A percentile compares a stretch with the other conserved stretches of the same genome.
phyloP scores from a whole-genome alignment of 352 stramenopile genomes.

The Phytophthora melonis region DNA sequence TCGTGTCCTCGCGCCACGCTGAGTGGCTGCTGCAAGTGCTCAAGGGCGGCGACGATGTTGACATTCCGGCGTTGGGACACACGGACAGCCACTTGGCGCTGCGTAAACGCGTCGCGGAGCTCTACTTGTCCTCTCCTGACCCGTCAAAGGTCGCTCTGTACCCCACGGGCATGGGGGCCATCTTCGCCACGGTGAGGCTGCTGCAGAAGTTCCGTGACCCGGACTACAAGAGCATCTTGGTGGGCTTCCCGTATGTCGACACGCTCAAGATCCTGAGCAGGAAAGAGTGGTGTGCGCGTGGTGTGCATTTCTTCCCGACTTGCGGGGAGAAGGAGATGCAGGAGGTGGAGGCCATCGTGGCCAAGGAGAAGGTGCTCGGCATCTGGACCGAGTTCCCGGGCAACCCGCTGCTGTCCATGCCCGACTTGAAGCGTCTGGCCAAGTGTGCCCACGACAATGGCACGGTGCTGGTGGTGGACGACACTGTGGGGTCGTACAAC shows the following conservation, averaged over 20 bases:
- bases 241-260: constrained; percentile 95
- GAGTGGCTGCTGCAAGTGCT: constrained; percentile 66
- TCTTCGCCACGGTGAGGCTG: constrained; percentile 86
- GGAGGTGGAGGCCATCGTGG: constrained; percentile 73
- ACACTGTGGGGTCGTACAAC: constrained; percentile 93
- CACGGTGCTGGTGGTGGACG: constrained; percentile 91
- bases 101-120: constrained; percentile 55
- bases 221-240: constrained; percentile 82
- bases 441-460: constrained; percentile 86
- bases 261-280: constrained; percentile 93
- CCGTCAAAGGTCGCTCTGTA: constrained; percentile 70
- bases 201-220: constrained; percentile 54
- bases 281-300: constrained; percentile 83
- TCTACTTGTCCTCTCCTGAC: constrained; percentile 51
- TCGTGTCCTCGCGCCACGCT: constrained; percentile 90
- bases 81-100: constrained; percentile 50
- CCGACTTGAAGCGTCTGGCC: constrained; percentile 86
- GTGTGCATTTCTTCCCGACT: constrained; percentile 92
- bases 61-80: constrained; percentile 11
- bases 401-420: constrained; percentile 92
- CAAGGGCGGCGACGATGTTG: constrained; percentile 17
- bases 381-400: constrained; percentile 95
- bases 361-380: constrained; percentile 77
- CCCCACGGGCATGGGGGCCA: constrained; percentile 90
- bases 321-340: constrained; percentile 70